phyloP scores from a whole-genome alignment of 106 monocot genomes.

The Dioscorea alata region DNA sequence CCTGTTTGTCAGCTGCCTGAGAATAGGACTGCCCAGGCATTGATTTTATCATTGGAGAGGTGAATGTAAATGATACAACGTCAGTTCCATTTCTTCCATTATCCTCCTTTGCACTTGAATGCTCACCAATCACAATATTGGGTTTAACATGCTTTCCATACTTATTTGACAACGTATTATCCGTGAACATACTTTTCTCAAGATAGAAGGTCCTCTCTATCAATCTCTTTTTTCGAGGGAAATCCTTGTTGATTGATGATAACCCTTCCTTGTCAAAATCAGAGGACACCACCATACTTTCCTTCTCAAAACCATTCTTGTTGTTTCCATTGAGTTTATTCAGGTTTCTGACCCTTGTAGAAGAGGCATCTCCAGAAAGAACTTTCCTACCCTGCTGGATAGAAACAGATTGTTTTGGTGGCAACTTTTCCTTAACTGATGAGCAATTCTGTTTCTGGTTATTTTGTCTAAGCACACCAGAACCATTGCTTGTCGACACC shows the following conservation, averaged over 20 bases:
- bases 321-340: conserved; percentile 28
- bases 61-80: conserved; percentile 73
- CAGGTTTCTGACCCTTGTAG: conserved; percentile 17
- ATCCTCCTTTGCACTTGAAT: conserved; percentile 17
- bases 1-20: conserved; percentile 23
- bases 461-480: conserved; percentile 68
- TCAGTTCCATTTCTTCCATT: conserved; percentile 39
- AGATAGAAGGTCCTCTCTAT: conserved; percentile 2
- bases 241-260: conserved; percentile 21
- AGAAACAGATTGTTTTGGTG: conserved; percentile 20
- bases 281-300: neutral
- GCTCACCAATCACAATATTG: conserved; percentile 27
- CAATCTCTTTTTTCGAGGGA: conserved; percentile 19
- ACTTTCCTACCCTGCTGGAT: conserved; percentile 39
- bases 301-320: conserved; percentile 27
- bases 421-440: conserved; percentile 35
- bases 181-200: conserved; percentile 9
- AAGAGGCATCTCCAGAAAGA: conserved; percentile 28
- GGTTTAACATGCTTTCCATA: conserved; percentile 20
- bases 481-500: conserved; percentile 16
- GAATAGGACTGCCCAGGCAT: conserved; percentile 6
- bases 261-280: conserved; percentile 22
- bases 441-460: conserved; percentile 68
- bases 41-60: conserved; percentile 47
- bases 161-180: conserved; percentile 10